phyloP scores from a whole-genome alignment of 2,329 filamentous ascomycete species.

The Ascochyta clinopodiicola region DNA sequence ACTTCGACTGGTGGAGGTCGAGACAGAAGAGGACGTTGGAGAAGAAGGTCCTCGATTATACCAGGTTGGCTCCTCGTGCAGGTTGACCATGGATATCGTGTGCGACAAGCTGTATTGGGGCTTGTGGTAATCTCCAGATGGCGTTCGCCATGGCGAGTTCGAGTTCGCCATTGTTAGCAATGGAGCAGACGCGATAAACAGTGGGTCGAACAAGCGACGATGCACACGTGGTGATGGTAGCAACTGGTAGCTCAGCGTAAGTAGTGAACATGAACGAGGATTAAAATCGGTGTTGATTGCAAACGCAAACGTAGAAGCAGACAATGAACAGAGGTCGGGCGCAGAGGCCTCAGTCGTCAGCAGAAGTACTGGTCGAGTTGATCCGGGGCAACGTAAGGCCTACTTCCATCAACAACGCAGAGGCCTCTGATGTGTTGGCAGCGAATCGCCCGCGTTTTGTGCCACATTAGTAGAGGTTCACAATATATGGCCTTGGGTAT shows the following conservation, averaged over 20 bases:
- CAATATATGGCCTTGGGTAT: constrained; percentile 45
- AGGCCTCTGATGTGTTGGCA: constrained; percentile 52
- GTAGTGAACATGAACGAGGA: constrained; percentile 29
- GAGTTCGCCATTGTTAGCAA: constrained; percentile 45
- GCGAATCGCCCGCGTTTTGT: constrained; percentile 44
- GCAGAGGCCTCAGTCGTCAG: constrained; percentile 38
- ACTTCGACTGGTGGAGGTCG: constrained; percentile 47
- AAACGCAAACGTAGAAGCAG: constrained; percentile 33
- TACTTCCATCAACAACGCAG: constrained; percentile 34
- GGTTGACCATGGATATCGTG: constrained; percentile 50
- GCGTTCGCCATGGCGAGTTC: constrained; percentile 45
- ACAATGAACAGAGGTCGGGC: constrained; percentile 33
- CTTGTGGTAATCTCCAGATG: constrained; percentile 41
- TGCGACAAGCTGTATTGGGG: constrained; percentile 46
- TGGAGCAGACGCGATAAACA: neutral
- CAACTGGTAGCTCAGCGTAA: constrained; percentile 26
- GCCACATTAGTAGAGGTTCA: constrained; percentile 47
- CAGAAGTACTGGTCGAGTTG: constrained; percentile 42
- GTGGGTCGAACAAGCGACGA: constrained; percentile 19
- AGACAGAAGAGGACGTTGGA: constrained; percentile 49
- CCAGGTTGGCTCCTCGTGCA: constrained; percentile 48
- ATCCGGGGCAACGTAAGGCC: constrained; percentile 29
- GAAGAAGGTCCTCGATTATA: constrained; percentile 45
- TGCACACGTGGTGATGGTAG: constrained; percentile 16
- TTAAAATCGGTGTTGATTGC: constrained; percentile 33